Percentiles rank a stretch among this genome's conserved stretches.
These are phyloP conservation scores for Cubamyces lactineus DNA, from an alignment of 768 basidiomycete genomes.

Conservation along the genomic window DNA sequence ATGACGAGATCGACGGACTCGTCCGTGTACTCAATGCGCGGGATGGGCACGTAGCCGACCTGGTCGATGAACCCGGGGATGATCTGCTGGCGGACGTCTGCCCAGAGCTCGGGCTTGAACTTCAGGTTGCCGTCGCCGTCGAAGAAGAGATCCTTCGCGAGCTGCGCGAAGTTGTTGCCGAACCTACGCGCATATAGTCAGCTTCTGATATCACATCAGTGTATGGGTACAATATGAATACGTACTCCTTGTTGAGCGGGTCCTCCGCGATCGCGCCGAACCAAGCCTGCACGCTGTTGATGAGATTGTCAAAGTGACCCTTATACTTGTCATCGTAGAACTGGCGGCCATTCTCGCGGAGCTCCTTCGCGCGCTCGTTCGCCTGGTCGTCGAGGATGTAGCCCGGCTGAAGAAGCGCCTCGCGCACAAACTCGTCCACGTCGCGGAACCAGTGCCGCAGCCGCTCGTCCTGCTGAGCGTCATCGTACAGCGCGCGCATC, in stretches of 20 bases:
- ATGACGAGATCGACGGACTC: constrained; percentile 85
- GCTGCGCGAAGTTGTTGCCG: constrained; percentile 77
- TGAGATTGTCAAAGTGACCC: constrained; percentile 78
- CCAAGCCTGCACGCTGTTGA: constrained; percentile 71
- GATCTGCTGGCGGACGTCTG: constrained; percentile 82
- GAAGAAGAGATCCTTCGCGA: constrained; percentile 83
- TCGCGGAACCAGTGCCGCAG: constrained; percentile 73
- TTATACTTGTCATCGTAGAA: constrained; percentile 83
- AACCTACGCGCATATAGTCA: constrained; percentile 58
- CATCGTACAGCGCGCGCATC: constrained; percentile 71
- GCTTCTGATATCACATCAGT: neutral
- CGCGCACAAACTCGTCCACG: constrained; percentile 63
- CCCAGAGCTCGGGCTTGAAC: constrained; percentile 85
- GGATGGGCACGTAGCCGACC: constrained; percentile 89
- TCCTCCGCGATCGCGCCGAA: constrained; percentile 86
- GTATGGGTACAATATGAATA: neutral
- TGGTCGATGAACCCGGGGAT: constrained; percentile 77
- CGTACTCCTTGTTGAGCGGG: constrained; percentile 65
- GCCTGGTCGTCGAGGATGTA: constrained; percentile 82
- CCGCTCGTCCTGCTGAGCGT: constrained; percentile 72
- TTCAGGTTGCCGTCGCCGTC: constrained; percentile 77
- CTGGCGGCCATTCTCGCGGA: constrained; percentile 70
- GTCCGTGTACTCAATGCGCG: constrained; percentile 92
- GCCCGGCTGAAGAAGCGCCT: constrained; percentile 79
- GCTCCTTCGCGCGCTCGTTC: constrained; percentile 58